Base-by-base conservation (phyloP, 1,284 basidiomycete genomes). In the Marasmius fiardii region DNA sequence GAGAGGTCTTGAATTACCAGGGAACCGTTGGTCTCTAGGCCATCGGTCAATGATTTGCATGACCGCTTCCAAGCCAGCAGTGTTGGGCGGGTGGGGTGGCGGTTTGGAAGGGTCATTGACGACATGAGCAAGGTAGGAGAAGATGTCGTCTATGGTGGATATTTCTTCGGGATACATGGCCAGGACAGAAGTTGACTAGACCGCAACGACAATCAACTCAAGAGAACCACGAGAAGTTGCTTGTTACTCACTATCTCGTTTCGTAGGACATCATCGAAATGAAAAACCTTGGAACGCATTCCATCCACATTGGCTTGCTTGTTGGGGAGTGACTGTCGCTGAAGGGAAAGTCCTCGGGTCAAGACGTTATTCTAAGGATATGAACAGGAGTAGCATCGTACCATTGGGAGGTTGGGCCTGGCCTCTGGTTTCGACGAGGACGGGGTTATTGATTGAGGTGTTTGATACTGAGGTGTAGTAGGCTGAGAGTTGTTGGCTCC, bases 291-390 rank as follows among this genome's bases (percentile, higher is more conserved):
- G 35, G 78, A 78, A 65, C 86, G 87, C 78, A 96, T 93, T 3
- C 93, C 92, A 12, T 77, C 67, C n/a, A 97, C 80, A 68, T 96
- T 98, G 14, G 89, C 91, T 74, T 93, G 89, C 61, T 89, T 90
- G 78, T 98, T 97, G 1, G 80, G 76, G 28, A 95, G 78, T 44
- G 78, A 77, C 35, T 78, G 81, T 50, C 74, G 70, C 83, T 83
- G 63, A 34, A 16, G 52, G n/a, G 20, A 57, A n/a, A n/a, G n/a
- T n/a, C n/a, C n/a, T n/a, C n/a, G n/a, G n/a, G 14, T 52, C 11
- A 28, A 47, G 26, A 55, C 50, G 28, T 18, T 31, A 41, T 16
- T 33, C n/a, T 60, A 53, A 43, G 45, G 35, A 33, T 45, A 45
- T 35, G 3, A 24, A 28, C 7, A 52, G 47, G 24, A 6, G 7